A percentile compares a stretch with the other conserved stretches of the same genome.
phyloP scores from a whole-genome alignment of 179 eudicot species.

The Spinacia oleracea region DNA sequence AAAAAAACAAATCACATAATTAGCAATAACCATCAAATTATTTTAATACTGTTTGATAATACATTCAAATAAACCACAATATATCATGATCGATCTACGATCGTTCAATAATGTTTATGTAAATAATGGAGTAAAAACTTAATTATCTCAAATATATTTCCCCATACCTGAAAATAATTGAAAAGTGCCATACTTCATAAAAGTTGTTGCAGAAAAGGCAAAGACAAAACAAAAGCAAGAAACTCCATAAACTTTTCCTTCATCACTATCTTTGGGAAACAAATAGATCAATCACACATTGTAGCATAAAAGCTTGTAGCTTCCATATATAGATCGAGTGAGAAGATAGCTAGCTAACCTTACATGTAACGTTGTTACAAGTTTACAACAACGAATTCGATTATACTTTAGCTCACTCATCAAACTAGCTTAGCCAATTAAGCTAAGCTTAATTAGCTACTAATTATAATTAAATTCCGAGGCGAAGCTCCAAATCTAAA shows the following conservation, averaged over 20 bases:
- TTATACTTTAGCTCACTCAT: background rate
- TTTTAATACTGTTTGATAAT: no score
- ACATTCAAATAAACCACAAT: background rate
- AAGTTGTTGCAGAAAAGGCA: constrained; percentile 8
- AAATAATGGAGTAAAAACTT: background rate
- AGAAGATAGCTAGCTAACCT: background rate
- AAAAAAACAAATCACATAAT: background rate
- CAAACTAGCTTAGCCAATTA: background rate
- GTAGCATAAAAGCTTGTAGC: constrained; percentile 9
- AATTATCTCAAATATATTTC: no score
- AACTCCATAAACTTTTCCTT: constrained; percentile 19
- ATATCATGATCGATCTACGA: no score
- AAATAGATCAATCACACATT: constrained; percentile 20
- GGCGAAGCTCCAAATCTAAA: constrained; percentile 86
- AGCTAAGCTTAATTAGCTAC: no score
- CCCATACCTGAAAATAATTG: constrained; percentile 30
- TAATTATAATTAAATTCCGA: constrained; percentile 53
- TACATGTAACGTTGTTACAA: background rate
- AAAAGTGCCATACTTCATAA: background rate
- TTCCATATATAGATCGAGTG: background rate
- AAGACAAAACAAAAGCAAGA: constrained; percentile 25
- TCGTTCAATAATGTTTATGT: background rate
- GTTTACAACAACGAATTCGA: background rate
- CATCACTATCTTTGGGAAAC: constrained; percentile 28
- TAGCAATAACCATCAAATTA: background rate